Conservation (phyloP, 306 rosid species). For the Prunus armeniaca region DNA sequence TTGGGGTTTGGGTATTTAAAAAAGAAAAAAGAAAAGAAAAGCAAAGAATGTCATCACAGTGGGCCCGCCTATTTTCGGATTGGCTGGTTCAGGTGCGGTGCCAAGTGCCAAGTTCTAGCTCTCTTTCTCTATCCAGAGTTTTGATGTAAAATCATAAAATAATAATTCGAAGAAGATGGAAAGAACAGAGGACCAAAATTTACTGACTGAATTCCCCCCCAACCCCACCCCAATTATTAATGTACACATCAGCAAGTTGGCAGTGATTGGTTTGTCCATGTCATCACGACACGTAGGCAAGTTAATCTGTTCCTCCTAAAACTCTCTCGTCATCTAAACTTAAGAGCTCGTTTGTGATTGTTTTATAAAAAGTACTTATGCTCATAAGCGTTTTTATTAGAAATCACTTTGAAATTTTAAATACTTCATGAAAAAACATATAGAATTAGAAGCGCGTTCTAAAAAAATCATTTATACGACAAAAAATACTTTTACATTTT, state of each 20-base stretch:
- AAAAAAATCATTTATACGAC: too few species aligned
- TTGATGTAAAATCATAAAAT: background rate
- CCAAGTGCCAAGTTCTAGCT: background rate
- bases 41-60: background rate
- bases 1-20: background rate
- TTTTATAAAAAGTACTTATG: too few species aligned
- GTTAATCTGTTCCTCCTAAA: background rate
- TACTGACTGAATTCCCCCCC: conserved; percentile 1
- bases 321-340: background rate
- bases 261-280: conserved; percentile 38
- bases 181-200: background rate
- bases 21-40: background rate
- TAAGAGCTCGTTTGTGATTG: too few species aligned
- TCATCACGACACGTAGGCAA: conserved; percentile 29
- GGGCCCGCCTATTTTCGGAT: background rate
- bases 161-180: conserved; percentile 15
- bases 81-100: background rate
- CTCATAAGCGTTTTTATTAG: too few species aligned
- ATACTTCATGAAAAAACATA: too few species aligned
- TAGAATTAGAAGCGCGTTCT: too few species aligned
- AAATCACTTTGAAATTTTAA: too few species aligned
- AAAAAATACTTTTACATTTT: too few species aligned
- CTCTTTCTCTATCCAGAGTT: background rate
- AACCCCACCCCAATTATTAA: conserved; percentile 4
- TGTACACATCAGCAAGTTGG: conserved; percentile 38